A percentile compares a stretch with the other conserved stretches of the same genome.
phyloP scores from a whole-genome alignment of 768 basidiomycete species.

The Mycena rosella region DNA sequence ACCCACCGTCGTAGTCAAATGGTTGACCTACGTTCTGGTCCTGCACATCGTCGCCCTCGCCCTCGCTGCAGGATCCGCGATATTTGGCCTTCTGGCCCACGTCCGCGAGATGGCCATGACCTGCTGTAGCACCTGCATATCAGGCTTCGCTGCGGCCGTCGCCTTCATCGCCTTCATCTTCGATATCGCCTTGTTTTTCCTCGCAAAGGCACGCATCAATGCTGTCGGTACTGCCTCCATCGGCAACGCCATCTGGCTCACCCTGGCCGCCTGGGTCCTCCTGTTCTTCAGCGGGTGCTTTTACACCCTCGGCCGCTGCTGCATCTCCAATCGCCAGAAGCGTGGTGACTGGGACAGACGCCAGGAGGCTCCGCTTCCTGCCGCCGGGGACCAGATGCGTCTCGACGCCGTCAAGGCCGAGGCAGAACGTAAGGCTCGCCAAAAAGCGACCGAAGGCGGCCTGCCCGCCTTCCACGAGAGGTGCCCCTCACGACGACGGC shows the following conservation, averaged over 20 bases:
- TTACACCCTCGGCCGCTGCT: constrained; percentile 87
- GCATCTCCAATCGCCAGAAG: constrained; percentile 69
- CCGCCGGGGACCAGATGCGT: constrained; percentile 58
- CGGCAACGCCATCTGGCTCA: constrained; percentile 94
- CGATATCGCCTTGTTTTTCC: constrained; percentile 91
- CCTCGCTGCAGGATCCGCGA: constrained; percentile 74
- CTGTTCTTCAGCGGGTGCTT: constrained; percentile 94
- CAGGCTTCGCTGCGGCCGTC: constrained; percentile 83
- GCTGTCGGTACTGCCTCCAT: constrained; percentile 81
- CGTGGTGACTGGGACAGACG: constrained; percentile 54
- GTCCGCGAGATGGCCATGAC: constrained; percentile 89
- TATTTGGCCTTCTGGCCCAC: constrained; percentile 92
- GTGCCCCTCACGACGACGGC: constrained; percentile 70
- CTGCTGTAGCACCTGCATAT: constrained; percentile 84
- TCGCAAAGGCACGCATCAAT: constrained; percentile 89
- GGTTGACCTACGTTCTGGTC: constrained; percentile 94
- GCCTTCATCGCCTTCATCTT: constrained; percentile 92
- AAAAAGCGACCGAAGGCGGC: constrained; percentile 71
- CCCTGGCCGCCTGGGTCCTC: constrained; percentile 86
- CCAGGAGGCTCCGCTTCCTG: constrained; percentile 43
- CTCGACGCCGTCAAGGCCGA: constrained; percentile 90
- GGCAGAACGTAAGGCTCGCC: constrained; percentile 82
- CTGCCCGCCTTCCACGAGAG: constrained; percentile 83
- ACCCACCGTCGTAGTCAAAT: constrained; percentile 88
- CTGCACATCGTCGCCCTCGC: constrained; percentile 91